Evolutionary conservation across 176 grass and related monocot genomes (phyloP).

Genomic region (Typha latifolia): DNA sequence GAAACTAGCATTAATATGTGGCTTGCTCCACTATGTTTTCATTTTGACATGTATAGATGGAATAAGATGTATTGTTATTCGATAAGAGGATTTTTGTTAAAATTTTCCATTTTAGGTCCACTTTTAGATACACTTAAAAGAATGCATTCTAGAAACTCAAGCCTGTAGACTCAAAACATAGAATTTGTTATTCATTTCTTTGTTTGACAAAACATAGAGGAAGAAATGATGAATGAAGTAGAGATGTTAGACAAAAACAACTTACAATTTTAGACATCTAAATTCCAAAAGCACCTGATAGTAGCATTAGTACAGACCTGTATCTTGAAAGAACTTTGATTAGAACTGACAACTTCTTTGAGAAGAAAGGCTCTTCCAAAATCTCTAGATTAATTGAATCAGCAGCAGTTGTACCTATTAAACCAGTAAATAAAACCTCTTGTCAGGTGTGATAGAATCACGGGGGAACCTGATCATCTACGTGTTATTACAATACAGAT

Average conservation of each 20-base stretch:
- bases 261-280: not conserved
- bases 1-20: too few species aligned
- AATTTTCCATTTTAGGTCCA: too few species aligned
- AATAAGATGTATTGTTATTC: too few species aligned
- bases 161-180: too few species aligned
- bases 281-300: not conserved
- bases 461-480: too few species aligned
- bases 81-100: too few species aligned
- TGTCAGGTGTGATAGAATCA: too few species aligned
- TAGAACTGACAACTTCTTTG: conserved; percentile 63
- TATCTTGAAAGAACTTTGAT: conserved; percentile 59
- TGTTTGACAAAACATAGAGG: not conserved
- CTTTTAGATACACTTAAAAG: too few species aligned
- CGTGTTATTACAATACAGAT: not conserved
- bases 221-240: not conserved
- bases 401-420: conserved; percentile 29
- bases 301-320: conserved; percentile 27
- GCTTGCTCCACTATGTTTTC: too few species aligned
- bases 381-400: conserved; percentile 44
- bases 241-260: not conserved
- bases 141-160: too few species aligned
- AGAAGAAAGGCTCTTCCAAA: conserved; percentile 87
- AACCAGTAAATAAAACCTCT: not conserved
- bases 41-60: too few species aligned
- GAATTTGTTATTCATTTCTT: too few species aligned